Percentiles rank a stretch among this genome's conserved stretches.
phyloP scores from a whole-genome alignment of 305 asterid genomes.

The Ilex paraguariensis region DNA sequence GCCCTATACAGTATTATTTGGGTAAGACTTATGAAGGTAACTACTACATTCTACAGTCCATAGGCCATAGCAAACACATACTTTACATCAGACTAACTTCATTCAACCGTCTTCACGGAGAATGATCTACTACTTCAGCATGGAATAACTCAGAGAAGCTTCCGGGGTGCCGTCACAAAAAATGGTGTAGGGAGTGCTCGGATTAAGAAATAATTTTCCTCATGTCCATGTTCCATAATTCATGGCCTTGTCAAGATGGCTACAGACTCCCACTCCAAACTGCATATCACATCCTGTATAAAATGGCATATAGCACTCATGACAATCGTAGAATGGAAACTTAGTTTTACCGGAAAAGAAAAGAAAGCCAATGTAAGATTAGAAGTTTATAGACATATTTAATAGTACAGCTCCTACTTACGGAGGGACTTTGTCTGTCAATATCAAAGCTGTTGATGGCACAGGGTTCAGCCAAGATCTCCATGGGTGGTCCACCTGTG shows the following conservation, averaged over 20 bases:
- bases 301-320: background rate
- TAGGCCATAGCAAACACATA: too few species aligned
- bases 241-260: constrained; percentile 62
- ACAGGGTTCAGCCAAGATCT: constrained; percentile 84
- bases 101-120: too few species aligned
- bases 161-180: too few species aligned
- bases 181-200: too few species aligned
- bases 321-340: too few species aligned
- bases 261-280: constrained; percentile 95
- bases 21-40: too few species aligned
- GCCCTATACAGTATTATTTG: too few species aligned
- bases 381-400: background rate
- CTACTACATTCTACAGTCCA: too few species aligned
- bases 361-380: background rate
- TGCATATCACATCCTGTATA: constrained; percentile 75
- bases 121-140: too few species aligned
- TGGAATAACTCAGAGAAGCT: too few species aligned
- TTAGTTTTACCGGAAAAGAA: background rate
- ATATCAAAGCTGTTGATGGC: constrained; percentile 93
- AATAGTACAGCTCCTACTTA: constrained; percentile 18
- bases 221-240: background rate
- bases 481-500: constrained; percentile 65
- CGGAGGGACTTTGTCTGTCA: constrained; percentile 72
- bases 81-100: too few species aligned
- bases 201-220: too few species aligned